Base-by-base conservation (phyloP, 139 green algal species). In the Ettlia oleoabundans region DNA sequence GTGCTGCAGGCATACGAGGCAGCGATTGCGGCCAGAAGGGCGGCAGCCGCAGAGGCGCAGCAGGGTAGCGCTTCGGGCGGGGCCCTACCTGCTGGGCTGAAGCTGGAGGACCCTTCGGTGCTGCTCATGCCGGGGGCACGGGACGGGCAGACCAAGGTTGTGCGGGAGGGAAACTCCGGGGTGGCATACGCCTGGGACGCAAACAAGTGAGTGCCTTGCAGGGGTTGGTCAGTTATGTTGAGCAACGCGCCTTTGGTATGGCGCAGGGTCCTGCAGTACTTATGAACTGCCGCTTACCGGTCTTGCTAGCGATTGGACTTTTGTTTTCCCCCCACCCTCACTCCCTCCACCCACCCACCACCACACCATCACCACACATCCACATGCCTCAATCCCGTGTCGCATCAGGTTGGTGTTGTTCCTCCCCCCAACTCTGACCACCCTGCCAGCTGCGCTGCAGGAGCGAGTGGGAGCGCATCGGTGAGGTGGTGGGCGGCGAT, bases 381-480 rank as follows among this genome's bases (percentile, higher is more conserved):
- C n/a, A n/a, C n/a, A n/a, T n/a, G n/a, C n/a, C n/a, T n/a, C n/a
- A n/a, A n/a, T n/a, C n/a, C n/a, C n/a, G n/a, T n/a, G n/a, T n/a
- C n/a, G n/a, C n/a, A n/a, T n/a, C n/a, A n/a, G n/a, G n/a, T n/a
- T n/a, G n/a, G n/a, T n/a, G n/a, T n/a, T n/a, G n/a, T n/a, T n/a
- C n/a, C n/a, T n/a, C n/a, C n/a, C n/a, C n/a, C n/a, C n/a, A n/a
- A n/a, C n/a, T n/a, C n/a, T n/a, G n/a, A n/a, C n/a, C n/a, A n/a
- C n/a, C n/a, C n/a, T n/a, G n/a, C n/a, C n/a, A n/a, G n/a, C 28
- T 42, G 26, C 5, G 7, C 28, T 64, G 43, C 87, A 87, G 82
- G 47, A 76, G 82, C 19, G 63, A 94, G 64, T 99, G 96, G 96
- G 93, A 98, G 64, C 93, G 90, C 78, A 86, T 99, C 33, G 94